Base-by-base conservation (phyloP, 306 rosid species). In the Macrotyloma uniflorum region DNA sequence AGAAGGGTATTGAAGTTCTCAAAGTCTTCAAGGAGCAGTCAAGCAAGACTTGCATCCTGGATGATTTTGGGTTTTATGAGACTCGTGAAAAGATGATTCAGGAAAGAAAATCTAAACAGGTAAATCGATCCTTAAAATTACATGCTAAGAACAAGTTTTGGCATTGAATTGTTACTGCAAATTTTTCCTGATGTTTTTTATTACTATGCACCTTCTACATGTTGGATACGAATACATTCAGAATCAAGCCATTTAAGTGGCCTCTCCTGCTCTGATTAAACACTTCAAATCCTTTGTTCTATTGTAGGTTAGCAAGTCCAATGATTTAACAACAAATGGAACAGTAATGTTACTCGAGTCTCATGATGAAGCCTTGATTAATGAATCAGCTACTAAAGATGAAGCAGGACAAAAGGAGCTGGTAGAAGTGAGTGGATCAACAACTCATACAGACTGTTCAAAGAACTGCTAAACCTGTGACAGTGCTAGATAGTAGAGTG, bases 1-100 rank as follows among this genome's bases (percentile, higher is more conserved):
- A 79, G 36, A 80, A 82, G 72, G 90, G 88, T 5, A 42, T 73
- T 68, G 75, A 80, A 74, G 30, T 87, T 72, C 55, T 85, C 47
- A 87, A 87, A 70, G 66, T 80, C 45, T 79, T 87, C 67, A 87
- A 87, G 64, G 85, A 46, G 38, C 87, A 82, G 74, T 70, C 83
- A 0, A 43, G 82, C 78, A 85, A 85, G 75, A 80, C 87, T 32
- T 79, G 82, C 80, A 80, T 87, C 57, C 68, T 87, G 80, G 90
- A 87, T 67, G 90, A 87, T 77, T 87, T 87, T 77, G 88, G 69
- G 33, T 87, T 87, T 80, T 87, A 87, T 1, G 90, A 85, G 83
- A 61, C 58, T 15, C 88, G 88, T 0, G 88, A 82, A 40, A 82
- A 80, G 61, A 30, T 26, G 7, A 76, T 78, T 24, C 84, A 63